phyloP scores from a whole-genome alignment of 2,329 filamentous ascomycete genomes.

The Venturia oleaginea region DNA sequence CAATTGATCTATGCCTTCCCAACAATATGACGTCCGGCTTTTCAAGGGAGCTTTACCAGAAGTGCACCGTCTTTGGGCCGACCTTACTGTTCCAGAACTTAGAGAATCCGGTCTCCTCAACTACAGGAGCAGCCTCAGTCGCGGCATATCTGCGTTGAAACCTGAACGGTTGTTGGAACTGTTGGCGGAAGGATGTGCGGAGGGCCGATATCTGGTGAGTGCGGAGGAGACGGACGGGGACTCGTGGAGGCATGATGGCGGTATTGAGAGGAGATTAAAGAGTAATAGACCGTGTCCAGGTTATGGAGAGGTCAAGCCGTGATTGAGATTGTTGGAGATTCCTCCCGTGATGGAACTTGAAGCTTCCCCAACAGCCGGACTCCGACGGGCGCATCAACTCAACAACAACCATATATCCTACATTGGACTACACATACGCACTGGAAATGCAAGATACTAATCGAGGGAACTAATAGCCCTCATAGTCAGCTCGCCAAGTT shows the following conservation, averaged over 20 bases:
- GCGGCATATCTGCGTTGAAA: constrained; percentile 6
- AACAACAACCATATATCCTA: neutral
- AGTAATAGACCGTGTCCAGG: neutral
- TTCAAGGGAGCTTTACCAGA: constrained; percentile 58
- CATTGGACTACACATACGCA: neutral
- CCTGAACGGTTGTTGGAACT: constrained; percentile 2
- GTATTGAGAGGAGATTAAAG: neutral
- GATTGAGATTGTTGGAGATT: neutral
- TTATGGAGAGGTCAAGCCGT: neutral
- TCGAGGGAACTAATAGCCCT: neutral
- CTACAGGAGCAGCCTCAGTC: neutral
- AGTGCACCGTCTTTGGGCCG: constrained; percentile 75
- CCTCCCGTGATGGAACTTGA: neutral
- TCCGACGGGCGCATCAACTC: neutral
- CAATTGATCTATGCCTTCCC: neutral
- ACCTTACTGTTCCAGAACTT: constrained; percentile 35
- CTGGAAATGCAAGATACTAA: neutral
- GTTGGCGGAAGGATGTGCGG: constrained; percentile 12
- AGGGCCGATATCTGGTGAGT: constrained; percentile 6
- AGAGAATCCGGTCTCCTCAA: neutral
- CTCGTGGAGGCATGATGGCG: constrained; percentile 4
- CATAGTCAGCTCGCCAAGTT: neutral
- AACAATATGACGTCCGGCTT: neutral
- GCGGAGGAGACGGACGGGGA: neutral
- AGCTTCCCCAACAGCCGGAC: neutral